phyloP scores from a whole-genome alignment of 2,329 filamentous ascomycete genomes.

The Paecilomyces variotii region DNA sequence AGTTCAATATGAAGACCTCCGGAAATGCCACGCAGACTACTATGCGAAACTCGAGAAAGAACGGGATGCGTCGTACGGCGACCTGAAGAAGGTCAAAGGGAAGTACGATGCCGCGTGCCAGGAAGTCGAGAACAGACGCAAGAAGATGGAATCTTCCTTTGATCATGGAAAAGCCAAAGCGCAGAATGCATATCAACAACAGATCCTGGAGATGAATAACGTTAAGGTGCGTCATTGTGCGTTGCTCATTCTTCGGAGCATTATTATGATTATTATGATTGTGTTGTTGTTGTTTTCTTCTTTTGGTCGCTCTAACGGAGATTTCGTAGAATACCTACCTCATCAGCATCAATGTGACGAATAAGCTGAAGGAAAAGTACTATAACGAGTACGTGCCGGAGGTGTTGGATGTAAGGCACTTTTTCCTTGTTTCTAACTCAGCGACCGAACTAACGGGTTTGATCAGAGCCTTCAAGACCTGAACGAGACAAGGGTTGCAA shows the following conservation, averaged over 20 bases:
- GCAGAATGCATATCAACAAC: constrained; percentile 83
- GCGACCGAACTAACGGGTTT: background rate
- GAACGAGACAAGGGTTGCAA: constrained; percentile 76
- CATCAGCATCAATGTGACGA: constrained; percentile 91
- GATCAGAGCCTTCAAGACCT: constrained; percentile 72
- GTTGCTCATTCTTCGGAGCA: no score
- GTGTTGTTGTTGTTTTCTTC: no score
- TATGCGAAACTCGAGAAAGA: constrained; percentile 84
- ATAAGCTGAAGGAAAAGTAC: constrained; percentile 95
- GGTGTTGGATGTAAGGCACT: constrained; percentile 64
- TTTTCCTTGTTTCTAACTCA: background rate
- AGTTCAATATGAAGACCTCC: constrained; percentile 75
- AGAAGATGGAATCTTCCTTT: constrained; percentile 90
- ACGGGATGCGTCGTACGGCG: constrained; percentile 71
- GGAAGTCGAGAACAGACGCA: constrained; percentile 87
- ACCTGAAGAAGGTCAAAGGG: constrained; percentile 81
- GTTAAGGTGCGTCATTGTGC: constrained; percentile 49
- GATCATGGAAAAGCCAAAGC: constrained; percentile 81
- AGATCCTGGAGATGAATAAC: constrained; percentile 92
- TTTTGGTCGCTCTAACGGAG: constrained; percentile 13
- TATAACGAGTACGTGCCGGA: constrained; percentile 96
- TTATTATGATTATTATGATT: no score
- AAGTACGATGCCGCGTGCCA: constrained; percentile 92
- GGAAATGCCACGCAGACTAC: constrained; percentile 85
- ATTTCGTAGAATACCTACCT: constrained; percentile 74